Evolutionary conservation across 192 early-diverging fungal genomes (phyloP).

Genomic region (Backusella mclennaniae): DNA sequence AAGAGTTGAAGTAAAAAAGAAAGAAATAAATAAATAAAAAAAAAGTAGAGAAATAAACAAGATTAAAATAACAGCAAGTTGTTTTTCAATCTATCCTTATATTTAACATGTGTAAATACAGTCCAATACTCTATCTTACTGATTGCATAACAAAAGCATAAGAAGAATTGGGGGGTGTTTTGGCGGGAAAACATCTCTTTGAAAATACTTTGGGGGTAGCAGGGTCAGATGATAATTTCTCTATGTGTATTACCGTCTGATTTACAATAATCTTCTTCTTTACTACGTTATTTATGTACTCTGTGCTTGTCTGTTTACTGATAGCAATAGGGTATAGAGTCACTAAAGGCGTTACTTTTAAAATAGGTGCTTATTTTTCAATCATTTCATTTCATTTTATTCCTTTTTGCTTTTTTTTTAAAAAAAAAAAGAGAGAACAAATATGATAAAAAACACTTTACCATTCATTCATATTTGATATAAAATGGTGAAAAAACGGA

Average conservation of each 20-base stretch:
- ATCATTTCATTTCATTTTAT: background rate
- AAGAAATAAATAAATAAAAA: background rate
- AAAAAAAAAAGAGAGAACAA: background rate
- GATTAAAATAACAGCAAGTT: background rate
- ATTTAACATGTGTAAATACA: constrained; percentile 25
- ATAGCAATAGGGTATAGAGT: background rate
- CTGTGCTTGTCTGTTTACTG: constrained; percentile 18
- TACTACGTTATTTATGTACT: constrained; percentile 26
- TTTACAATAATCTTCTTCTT: constrained; percentile 22
- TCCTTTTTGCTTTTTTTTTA: background rate
- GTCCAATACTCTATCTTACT: constrained; percentile 6
- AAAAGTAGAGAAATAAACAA: constrained; percentile 11
- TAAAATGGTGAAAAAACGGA: constrained; percentile 9
- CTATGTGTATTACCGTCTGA: constrained; percentile 15
- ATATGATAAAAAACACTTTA: background rate
- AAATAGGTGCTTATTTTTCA: background rate
- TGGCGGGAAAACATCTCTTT: constrained; percentile 8
- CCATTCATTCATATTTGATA: background rate
- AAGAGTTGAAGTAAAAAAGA: constrained; percentile 4
- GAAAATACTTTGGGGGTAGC: constrained; percentile 8
- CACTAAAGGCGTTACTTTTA: background rate
- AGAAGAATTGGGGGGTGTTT: constrained; percentile 14
- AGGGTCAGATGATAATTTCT: constrained; percentile 8
- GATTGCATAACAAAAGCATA: constrained; percentile 3
- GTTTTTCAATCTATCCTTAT: constrained; percentile 27